phyloP scores from a whole-genome alignment of 495 filamentous ascomycete species.

The Margaritispora aquatica region DNA sequence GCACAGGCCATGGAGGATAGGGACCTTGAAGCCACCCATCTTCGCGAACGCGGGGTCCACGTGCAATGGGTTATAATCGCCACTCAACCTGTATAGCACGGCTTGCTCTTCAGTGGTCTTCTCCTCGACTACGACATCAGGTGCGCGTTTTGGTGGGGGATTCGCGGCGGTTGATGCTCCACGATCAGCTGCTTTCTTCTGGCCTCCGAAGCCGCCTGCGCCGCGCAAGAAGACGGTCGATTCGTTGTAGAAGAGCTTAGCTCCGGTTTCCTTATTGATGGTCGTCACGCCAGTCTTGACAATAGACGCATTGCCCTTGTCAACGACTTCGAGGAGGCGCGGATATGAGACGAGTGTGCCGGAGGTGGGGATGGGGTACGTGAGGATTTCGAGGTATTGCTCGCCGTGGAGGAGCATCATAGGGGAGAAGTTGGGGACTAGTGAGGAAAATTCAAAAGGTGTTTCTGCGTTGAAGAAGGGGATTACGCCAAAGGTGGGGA shows the following conservation, averaged over 20 bases:
- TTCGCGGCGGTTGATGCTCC: conserved; percentile 75
- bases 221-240: conserved; percentile 86
- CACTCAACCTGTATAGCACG: conserved; percentile 87
- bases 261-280: conserved; percentile 70
- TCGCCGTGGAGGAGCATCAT: conserved; percentile 99
- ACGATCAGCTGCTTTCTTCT: conserved; percentile 69
- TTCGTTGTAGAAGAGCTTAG: conserved; percentile 97
- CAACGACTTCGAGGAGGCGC: conserved; percentile 87
- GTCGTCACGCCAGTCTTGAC: conserved; percentile 75
- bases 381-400: conserved; percentile 94
- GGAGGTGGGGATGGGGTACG: conserved; percentile 89
- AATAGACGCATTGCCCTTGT: conserved; percentile 90
- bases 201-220: conserved; percentile 85
- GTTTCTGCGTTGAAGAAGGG: conserved; percentile 80
- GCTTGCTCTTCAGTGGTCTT: conserved; percentile 92
- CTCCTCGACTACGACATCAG: conserved; percentile 82
- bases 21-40: conserved; percentile 91
- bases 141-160: conserved; percentile 65
- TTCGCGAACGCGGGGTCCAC: conserved; percentile 92
- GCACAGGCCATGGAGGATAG: conserved; percentile 94
- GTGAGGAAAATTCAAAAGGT: conserved; percentile 74
- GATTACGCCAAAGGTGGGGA: conserved; percentile 93
- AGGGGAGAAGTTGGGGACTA: conserved; percentile 90
- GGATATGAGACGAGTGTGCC: conserved; percentile 75
- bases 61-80: conserved; percentile 87